Base-by-base conservation (phyloP, 1,284 basidiomycete genomes). In the Pseudozyma hubeiensis region DNA sequence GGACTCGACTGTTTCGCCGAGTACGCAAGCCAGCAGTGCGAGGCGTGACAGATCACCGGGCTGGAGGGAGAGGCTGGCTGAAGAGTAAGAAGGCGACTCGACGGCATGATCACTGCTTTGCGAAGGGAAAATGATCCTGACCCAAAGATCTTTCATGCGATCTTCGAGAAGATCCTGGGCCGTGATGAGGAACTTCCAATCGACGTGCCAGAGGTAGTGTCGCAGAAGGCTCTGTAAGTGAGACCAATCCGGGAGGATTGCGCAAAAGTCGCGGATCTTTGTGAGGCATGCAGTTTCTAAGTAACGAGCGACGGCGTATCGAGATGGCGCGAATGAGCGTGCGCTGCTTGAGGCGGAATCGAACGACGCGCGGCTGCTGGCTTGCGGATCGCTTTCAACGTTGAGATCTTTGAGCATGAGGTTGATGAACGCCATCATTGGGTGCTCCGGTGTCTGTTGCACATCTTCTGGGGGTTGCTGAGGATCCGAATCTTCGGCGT, bases 111-210 rank as follows among this genome's bases (percentile, higher is more conserved):
- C 48, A 9, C 31, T 50, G n/a, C 41, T 29, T 51, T 64, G 55
- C 16, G 56, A 54, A 13, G 67, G 72, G 13, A 54, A 19, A 8
- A 75, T 49, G 41, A 75, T 55, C 13, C 64, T 55, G 35, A 50
- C 31, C 43, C 54, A 71, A 7, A 75, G 54, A 24, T 71, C 72
- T 33, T 66, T 45, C 37, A 64, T 63, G 6, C 64, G 56, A 11
- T 33, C 40, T 24, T 75, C 64, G 9, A 75, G 35, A 1, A 53
- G 33, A 30, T 75, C 67, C 29, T 75, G 72, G 4, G 46, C 19
- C n/a, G 72, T 75, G 43, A 75, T 56, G 50, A 64, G 50, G 31
- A 75, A 67, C 52, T 67, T 71, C 72, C 72, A 75, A 24, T 75
- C 72, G n/a, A 75, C 64, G 29, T 75, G 37, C 67, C 64, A 61